These are phyloP conservation scores for Albizia julibrissin DNA, from an alignment of 306 rosid genomes.

Conservation along the genomic window DNA sequence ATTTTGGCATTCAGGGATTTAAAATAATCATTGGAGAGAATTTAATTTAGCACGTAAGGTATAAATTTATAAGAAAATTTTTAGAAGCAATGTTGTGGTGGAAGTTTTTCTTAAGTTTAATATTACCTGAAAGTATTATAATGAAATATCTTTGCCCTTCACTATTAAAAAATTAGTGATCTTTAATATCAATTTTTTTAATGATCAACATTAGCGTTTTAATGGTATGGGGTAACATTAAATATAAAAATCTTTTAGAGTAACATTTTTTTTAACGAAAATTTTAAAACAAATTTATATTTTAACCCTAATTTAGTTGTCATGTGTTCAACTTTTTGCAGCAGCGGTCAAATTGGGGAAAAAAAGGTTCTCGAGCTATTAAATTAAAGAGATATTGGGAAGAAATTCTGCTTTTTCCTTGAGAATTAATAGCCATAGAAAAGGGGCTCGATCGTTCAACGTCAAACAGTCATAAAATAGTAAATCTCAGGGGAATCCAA, in stretches of 20 bases:
- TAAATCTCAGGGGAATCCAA: neutral
- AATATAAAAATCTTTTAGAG: no score
- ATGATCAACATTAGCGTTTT: no score
- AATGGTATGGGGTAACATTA: no score
- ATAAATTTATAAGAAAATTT: no score
- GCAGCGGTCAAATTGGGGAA: neutral
- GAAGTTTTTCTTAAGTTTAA: no score
- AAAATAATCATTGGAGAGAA: neutral
- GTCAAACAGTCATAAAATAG: neutral
- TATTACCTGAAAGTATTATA: rapidly evolving
- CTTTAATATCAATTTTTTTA: no score
- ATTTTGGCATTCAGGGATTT: neutral
- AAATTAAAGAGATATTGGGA: neutral
- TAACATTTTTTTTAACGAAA: no score
- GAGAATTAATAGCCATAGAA: neutral
- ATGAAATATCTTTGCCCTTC: no score
- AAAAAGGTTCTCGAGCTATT: neutral
- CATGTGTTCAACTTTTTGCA: neutral
- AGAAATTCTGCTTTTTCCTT: no score
- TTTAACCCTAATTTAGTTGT: neutral
- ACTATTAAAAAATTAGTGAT: no score
- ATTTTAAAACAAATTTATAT: no score
- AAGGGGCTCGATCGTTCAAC: neutral
- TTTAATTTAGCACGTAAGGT: neutral
- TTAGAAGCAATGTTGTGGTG: rapidly evolving